Conservation (phyloP, 371 early-diverging fungal genomes). For the Parasitella parasitica region DNA sequence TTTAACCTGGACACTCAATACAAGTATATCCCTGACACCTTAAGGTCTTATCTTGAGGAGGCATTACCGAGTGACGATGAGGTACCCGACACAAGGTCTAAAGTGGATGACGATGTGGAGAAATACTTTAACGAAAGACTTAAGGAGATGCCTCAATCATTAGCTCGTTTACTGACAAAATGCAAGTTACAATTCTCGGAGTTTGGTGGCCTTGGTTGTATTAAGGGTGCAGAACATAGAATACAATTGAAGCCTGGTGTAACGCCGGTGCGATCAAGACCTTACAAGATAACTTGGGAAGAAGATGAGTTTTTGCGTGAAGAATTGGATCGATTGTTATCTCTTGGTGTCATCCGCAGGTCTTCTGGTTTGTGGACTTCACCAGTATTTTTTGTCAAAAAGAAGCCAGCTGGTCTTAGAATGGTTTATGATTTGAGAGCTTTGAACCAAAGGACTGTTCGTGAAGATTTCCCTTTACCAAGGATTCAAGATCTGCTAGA, state of each 20-base stretch:
- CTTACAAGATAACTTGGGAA: conserved; percentile 8
- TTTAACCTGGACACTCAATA: no score
- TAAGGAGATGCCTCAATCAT: neutral
- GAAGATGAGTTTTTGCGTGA: conserved; percentile 11
- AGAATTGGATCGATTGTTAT: conserved; percentile 9
- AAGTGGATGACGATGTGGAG: no score
- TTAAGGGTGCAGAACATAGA: neutral
- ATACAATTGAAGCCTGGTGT: neutral
- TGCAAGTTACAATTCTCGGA: neutral
- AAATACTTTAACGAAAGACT: no score
- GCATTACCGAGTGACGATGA: no score
- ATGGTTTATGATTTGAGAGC: conserved; percentile 29
- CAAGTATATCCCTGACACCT: no score
- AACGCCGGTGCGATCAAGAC: neutral
- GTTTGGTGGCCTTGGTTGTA: conserved; percentile 2
- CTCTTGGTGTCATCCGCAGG: conserved; percentile 11
- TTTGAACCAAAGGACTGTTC: conserved; percentile 40
- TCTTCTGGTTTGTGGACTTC: conserved; percentile 13
- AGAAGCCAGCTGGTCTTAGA: conserved; percentile 40
- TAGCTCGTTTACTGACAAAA: no score
- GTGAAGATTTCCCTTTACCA: conserved; percentile 40
- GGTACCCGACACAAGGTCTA: no score
- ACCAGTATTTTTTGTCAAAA: conserved; percentile 47
- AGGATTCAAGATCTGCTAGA: conserved; percentile 40
- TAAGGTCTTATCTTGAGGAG: no score